Evolutionary conservation across 805 yeast genomes (phyloP), one percentile per base, ranked within the genome.

Genomic region (Saccharomycopsis sp.): DNA sequence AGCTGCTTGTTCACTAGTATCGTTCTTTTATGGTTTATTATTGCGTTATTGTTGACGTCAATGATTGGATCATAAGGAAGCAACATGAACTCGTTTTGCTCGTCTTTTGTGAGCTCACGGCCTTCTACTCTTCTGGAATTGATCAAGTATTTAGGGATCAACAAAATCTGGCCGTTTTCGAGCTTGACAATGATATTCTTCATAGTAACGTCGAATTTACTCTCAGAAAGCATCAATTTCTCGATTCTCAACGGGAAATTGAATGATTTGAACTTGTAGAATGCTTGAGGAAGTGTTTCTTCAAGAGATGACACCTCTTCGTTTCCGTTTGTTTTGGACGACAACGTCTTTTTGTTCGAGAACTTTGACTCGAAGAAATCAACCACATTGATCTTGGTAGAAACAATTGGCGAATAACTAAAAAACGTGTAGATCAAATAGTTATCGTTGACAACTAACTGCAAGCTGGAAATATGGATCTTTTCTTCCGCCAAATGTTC

Each of bases 341-440:
- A 29, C 8, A 53, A 9, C 22, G 65, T 55, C 64, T 81, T 75
- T 58, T 69, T 67, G 68, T 87, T 78, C 22, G 87, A 82, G 2
- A 67, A 69, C 14, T 75, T 67, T 1, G 90, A 84, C 66, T 89
- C 96, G 70, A 83, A 94, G 47, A 94, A 70, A 68, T 94, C 97
- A 65, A 89, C 74, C 2, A 87, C 90, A 15, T 78, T 82, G 14
- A 94, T 67, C 64, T 85, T 80, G 54, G 81, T 79, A 35, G 80
- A 80, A 2, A 82, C 77, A 20, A 75, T 68, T 9, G 85, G 85
- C 1, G 68, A 68, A 0, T 67, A 66, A 58, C 84, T 78, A 66
- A 78, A 81, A 65, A 82, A 85, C 0, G 92, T 75, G 67, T 87
- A 86, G 9, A 89, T 77, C 17, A 90, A 74, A 88, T 94, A 93